Evolutionary conservation across 2,329 filamentous ascomycete genomes (phyloP).

Genomic region (Microcera coccophila): DNA sequence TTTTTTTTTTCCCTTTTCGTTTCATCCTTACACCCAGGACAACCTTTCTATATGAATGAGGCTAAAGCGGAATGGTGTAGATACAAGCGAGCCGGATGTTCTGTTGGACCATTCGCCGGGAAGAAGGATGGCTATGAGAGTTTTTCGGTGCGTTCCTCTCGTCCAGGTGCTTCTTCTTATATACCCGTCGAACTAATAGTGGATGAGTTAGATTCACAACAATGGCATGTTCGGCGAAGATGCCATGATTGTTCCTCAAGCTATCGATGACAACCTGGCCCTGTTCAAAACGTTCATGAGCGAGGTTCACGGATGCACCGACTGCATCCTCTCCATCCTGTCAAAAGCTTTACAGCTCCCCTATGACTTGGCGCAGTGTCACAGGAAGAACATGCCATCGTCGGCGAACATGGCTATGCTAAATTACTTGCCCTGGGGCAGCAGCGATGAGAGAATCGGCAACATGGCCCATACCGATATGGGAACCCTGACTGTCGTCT

Average conservation of each 20-base stretch:
- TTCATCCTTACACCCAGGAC: no score
- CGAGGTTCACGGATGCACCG: slow-evolving; percentile 7
- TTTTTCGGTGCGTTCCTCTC: no score
- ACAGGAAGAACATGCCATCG: slow-evolving; percentile 12
- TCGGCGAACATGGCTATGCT: slow-evolving; percentile 15
- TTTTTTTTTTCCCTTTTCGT: no score
- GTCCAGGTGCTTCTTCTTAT: no score
- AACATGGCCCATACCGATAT: slow-evolving; percentile 21
- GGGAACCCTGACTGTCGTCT: slow-evolving; percentile 20
- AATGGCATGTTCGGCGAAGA: slow-evolving; percentile 8
- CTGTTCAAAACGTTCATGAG: slow-evolving; percentile 8
- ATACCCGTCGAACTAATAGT: no score
- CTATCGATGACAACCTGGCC: slow-evolving; percentile 5
- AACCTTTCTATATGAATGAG: no score
- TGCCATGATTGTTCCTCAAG: slow-evolving; percentile 5
- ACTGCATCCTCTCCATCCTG: slow-evolving; percentile 6
- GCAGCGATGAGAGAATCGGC: slow-evolving; percentile 9
- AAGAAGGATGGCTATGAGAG: no score
- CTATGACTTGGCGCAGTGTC: no score
- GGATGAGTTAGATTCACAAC: slow-evolving; percentile 10
- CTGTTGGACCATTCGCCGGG: no score
- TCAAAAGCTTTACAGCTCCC: slow-evolving; percentile 4
- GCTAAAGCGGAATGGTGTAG: no score
- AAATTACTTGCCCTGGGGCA: slow-evolving; percentile 16
- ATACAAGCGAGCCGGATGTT: no score